Evolutionary conservation across 345 rosid genomes (phyloP).

Genomic region (Camelina sativa): DNA sequence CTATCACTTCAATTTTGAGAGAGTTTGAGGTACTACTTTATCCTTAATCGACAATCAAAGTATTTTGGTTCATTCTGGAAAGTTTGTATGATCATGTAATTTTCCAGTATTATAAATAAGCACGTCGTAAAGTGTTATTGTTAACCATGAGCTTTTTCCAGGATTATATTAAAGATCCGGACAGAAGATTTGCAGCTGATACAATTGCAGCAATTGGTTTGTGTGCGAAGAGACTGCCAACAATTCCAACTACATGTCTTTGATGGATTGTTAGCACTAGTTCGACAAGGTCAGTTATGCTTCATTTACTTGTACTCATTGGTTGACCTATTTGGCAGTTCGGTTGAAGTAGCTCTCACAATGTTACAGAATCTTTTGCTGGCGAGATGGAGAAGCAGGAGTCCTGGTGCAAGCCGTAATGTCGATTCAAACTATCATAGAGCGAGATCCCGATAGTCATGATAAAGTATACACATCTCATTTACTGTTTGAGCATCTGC

Average conservation of each 20-base stretch:
- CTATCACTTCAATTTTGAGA: constrained; percentile 68
- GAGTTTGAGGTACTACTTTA: constrained; percentile 80
- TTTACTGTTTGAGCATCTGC: constrained; percentile 21
- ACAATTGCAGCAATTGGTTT: constrained; percentile 88
- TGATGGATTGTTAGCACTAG: constrained; percentile 71
- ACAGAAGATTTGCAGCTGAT: constrained; percentile 88
- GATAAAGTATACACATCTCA: constrained; percentile 66
- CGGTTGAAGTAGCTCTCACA: constrained; percentile 34
- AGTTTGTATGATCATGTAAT: constrained; percentile 12
- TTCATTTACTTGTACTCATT: constrained; percentile 22
- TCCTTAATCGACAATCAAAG: neutral
- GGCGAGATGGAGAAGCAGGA: constrained; percentile 69
- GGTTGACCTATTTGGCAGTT: constrained; percentile 11
- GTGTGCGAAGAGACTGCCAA: constrained; percentile 73
- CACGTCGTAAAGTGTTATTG: neutral
- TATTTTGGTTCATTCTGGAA: constrained; percentile 12
- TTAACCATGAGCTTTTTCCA: constrained; percentile 42
- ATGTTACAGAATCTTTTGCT: constrained; percentile 62
- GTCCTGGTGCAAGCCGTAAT: constrained; percentile 75
- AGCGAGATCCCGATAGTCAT: constrained; percentile 71
- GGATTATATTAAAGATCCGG: constrained; percentile 95
- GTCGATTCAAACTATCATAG: constrained; percentile 80
- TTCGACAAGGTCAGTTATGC: constrained; percentile 64
- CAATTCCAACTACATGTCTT: constrained; percentile 67
- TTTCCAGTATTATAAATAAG: neutral